Evolutionary conservation across 176 grass and related monocot species (phyloP), one percentile per base, ranked within the genome.

Genomic region (Rhynchospora tenuis): DNA sequence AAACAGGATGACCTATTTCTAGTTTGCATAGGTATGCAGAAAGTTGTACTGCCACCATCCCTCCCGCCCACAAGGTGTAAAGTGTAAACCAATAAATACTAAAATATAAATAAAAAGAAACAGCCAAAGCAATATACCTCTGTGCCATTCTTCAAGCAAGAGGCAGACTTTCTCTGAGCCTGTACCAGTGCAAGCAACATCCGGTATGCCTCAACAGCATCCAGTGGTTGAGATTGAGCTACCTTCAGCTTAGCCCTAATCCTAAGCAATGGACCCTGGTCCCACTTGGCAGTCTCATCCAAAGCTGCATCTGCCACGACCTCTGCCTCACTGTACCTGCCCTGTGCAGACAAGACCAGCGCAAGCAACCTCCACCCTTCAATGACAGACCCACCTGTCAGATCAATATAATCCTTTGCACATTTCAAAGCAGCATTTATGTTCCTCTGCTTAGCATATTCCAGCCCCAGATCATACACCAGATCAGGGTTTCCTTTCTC

Each of bases 241-340:
- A 93, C 88, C 84, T 99, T 99, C 78, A 99, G 50, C 82, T 99
- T 92, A 79, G 96, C 93, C 77, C 70, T 95, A 84, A 99, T 85
- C 84, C 93, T 93, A 50, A 99, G 88, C 64, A 99, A 59, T 29
- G 91, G 81, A 4, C 96, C 96, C 89, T 99, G 96, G 29, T 95
- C 93, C 96, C 96, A 99, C 87, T 95, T 99, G n/a, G 83, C 72
- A 8, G 91, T 99, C 71, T 99, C 96, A 74, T 99, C 91, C 77
- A 99, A 78, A 75, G 96, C 92, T 24, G 96, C 96, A 93, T 95
- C 96, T 81, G 89, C 93, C 17, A 99, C 93, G 67, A 95, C 85
- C 82, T 91, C 91, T 38, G 96, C 93, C 76, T 99, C 96, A 9
- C 66, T 87, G 88, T 92, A 95, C 57, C 89, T 93, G 69, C 91